A percentile compares a stretch with the other conserved stretches of the same genome.
Evolutionary conservation across 164 flowering plant species (phyloP).

Genomic region (Vitis rotundifolia): DNA sequence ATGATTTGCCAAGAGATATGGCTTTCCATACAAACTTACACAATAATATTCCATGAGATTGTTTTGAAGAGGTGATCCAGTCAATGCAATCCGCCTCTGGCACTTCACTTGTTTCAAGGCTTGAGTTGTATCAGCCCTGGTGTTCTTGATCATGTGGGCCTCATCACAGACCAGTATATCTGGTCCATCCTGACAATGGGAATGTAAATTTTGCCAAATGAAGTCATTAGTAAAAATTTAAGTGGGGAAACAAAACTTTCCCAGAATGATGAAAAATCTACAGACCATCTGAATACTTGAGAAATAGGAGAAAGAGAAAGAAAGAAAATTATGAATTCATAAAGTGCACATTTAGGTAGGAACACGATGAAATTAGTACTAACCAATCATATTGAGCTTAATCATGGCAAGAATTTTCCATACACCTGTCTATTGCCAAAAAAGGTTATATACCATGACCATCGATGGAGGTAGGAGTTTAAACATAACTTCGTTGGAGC

Average conservation of each 20-base stretch:
- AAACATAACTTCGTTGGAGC: too few species aligned
- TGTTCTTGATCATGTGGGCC: conserved; percentile 96
- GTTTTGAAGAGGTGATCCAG: conserved; percentile 98
- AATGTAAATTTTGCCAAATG: conserved; percentile 9
- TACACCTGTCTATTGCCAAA: too few species aligned
- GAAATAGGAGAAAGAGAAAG: too few species aligned
- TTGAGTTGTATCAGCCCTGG: conserved; percentile 82
- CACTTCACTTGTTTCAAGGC: conserved; percentile 92
- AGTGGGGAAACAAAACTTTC: neutral
- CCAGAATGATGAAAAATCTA: too few species aligned
- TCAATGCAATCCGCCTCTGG: conserved; percentile 95
- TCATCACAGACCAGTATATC: conserved; percentile 98
- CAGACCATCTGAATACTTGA: too few species aligned
- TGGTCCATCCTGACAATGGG: conserved; percentile 76
- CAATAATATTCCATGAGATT: conserved; percentile 99
- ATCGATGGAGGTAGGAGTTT: too few species aligned
- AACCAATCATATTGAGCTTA: too few species aligned
- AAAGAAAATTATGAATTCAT: neutral
- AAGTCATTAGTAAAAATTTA: neutral
- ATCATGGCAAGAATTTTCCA: too few species aligned
- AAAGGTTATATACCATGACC: too few species aligned
- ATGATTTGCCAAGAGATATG: neutral
- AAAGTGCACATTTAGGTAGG: neutral
- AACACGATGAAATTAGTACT: too few species aligned
- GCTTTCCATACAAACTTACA: conserved; percentile 46